These are phyloP conservation scores for Xerocomellus chrysenteron DNA, from an alignment of 768 basidiomycete genomes.

Conservation along the genomic window DNA sequence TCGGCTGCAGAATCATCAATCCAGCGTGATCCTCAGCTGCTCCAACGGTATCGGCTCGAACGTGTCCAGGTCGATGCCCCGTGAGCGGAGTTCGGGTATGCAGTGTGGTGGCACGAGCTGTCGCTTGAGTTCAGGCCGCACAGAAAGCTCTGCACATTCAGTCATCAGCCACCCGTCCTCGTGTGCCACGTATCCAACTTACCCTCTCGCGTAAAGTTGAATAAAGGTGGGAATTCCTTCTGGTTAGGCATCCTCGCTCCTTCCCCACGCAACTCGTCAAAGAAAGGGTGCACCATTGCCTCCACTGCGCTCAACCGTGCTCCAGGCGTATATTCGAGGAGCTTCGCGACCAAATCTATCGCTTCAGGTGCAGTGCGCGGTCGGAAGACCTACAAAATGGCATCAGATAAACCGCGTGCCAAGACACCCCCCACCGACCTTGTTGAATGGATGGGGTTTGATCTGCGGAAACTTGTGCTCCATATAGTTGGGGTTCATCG, in stretches of 20 bases:
- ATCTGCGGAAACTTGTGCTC: slow-evolving; percentile 99
- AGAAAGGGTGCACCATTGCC: slow-evolving; percentile 94
- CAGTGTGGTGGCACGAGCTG: slow-evolving; percentile 88
- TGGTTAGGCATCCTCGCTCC: slow-evolving; percentile 96
- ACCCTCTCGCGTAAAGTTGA: slow-evolving; percentile 97
- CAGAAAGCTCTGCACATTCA: slow-evolving; percentile 75
- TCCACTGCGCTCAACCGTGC: slow-evolving; percentile 87
- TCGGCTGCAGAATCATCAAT: slow-evolving; percentile 51
- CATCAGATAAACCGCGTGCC: slow-evolving; percentile 13
- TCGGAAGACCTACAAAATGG: slow-evolving; percentile 80
- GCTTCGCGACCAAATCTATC: slow-evolving; percentile 91
- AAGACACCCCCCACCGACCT: slow-evolving; percentile 47
- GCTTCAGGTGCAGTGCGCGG: slow-evolving; percentile 95
- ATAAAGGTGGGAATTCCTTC: slow-evolving; percentile 90
- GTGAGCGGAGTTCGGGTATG: slow-evolving; percentile 84
- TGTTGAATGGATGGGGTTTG: slow-evolving; percentile 98
- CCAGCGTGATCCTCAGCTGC: slow-evolving; percentile 90
- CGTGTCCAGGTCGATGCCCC: slow-evolving; percentile 82
- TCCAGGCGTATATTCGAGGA: slow-evolving; percentile 97
- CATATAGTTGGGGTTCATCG: slow-evolving; percentile 99
- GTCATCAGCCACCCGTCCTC: neutral
- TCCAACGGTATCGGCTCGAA: slow-evolving; percentile 99
- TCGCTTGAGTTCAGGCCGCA: slow-evolving; percentile 91
- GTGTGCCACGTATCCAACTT: slow-evolving; percentile 31
- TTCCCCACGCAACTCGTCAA: slow-evolving; percentile 90